phyloP scores from a whole-genome alignment of 371 early-diverging fungal species.

The Haplosporangium sp. region DNA sequence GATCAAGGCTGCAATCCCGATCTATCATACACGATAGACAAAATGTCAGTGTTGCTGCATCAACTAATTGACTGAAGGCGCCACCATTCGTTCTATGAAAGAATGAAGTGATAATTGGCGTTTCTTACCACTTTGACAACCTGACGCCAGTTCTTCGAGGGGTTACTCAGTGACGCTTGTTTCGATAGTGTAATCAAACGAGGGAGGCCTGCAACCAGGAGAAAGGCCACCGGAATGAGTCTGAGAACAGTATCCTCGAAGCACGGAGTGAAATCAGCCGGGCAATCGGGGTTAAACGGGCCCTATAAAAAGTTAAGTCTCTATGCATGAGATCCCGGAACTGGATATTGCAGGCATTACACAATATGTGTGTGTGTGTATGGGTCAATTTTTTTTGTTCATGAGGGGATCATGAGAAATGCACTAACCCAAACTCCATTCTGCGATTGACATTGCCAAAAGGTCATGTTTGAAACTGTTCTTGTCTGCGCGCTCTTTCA shows the following conservation, averaged over 20 bases:
- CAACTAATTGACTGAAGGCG: not conserved
- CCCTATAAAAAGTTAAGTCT: no score
- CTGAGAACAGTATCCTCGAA: conserved; percentile 75
- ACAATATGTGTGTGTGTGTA: no score
- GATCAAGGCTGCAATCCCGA: conserved; percentile 24
- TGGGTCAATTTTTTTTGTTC: no score
- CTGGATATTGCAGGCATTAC: no score
- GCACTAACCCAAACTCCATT: conserved; percentile 27
- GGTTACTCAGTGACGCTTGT: conserved; percentile 50
- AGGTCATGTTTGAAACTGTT: no score
- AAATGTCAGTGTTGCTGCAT: not conserved
- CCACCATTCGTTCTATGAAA: not conserved
- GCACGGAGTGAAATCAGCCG: conserved; percentile 80
- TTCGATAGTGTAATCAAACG: conserved; percentile 60
- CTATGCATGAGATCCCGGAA: no score
- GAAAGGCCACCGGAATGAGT: conserved; percentile 59
- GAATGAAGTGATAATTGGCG: not conserved
- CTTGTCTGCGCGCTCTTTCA: no score
- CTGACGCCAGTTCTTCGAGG: conserved; percentile 63
- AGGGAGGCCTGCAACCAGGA: conserved; percentile 62
- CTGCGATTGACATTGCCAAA: conserved; percentile 44
- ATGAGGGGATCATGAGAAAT: not conserved
- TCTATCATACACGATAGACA: conserved; percentile 5
- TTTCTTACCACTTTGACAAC: conserved; percentile 64
- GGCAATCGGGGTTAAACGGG: conserved; percentile 67